Base-by-base conservation (phyloP, 768 basidiomycete genomes). In the Mycena amicta region DNA sequence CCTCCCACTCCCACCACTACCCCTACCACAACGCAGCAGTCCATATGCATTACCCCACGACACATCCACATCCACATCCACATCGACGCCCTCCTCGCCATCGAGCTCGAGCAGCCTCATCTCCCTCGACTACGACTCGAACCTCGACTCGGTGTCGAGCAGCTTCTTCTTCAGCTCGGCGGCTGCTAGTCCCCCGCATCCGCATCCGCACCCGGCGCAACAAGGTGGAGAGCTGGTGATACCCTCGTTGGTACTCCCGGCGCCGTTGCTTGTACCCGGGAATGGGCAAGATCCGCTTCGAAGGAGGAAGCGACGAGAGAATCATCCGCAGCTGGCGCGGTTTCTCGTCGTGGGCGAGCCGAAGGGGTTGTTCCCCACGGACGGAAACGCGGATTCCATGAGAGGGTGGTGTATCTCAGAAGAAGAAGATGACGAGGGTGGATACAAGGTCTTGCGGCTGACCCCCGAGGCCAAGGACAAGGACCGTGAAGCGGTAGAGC, bases 101-200 rank as follows among this genome's bases (percentile, higher is more conserved):
- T 49, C 47, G 6, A 23, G 12, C 22, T 27, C 47, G 20, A 13
- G 13, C 12, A 23, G 13, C 12, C 47, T 49, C 6, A 5, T 49
- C 25, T 49, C 47, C 25, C 47, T 49, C 13, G 43, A 45, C 15
- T 45, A 45, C 43, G 43, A 45, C 22, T 45, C 43, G 22, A n/a
- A 49, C 23, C 47, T 49, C 47, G 47, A 49, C 1, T 89, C 87
- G 1, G 83, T 89, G 13, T 82, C 85, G 18, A 89, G 87, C 1
- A 88, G 87, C 1, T 89, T 89, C 78, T 88, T 90, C 74, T 90
- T 89, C 75, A 89, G 87, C 29, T 90, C 88, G 11, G 85, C 82
- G 0, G 86, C 86, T 13, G 83, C 83, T 1, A 88, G 86, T 60
- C 88, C 85, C 2, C 84, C 82, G 0, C 79, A 80, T 29, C 70